These are phyloP conservation scores for Pistacia integerrima DNA, from an alignment of 345 rosid species.

Conservation along the genomic window DNA sequence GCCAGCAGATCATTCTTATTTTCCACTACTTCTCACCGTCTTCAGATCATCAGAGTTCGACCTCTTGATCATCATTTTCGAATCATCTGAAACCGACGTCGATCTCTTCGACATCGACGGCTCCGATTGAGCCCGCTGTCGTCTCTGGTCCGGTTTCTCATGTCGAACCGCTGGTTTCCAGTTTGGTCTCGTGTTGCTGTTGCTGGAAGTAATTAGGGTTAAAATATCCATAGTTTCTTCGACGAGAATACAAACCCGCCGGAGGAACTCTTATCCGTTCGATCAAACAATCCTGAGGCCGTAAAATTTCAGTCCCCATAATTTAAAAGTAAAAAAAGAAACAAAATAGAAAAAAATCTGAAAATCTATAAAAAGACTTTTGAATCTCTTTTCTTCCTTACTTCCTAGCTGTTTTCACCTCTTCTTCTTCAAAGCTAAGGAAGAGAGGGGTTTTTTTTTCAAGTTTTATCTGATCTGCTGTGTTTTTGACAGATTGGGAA, in stretches of 20 bases:
- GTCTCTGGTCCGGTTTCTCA: conserved; percentile 26
- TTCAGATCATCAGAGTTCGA: conserved; percentile 31
- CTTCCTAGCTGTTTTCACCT: not conserved
- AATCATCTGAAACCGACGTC: not conserved
- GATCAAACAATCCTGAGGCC: conserved; percentile 71
- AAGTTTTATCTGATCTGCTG: not conserved
- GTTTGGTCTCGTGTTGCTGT: conserved; percentile 30
- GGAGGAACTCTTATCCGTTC: conserved; percentile 52
- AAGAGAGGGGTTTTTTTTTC: not conserved
- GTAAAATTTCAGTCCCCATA: conserved; percentile 83
- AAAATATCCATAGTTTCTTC: conserved; percentile 41
- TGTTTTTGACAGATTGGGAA: not conserved
- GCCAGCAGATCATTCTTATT: conserved; percentile 19
- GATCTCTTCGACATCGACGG: conserved; percentile 37
- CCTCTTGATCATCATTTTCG: not conserved
- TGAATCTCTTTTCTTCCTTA: conserved; percentile 12
- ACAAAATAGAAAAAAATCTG: not conserved
- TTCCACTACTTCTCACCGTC: not conserved
- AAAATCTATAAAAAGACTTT: not conserved
- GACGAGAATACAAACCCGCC: conserved; percentile 37
- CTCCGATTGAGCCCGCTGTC: conserved; percentile 35
- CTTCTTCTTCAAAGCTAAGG: not conserved
- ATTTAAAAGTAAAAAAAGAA: not conserved
- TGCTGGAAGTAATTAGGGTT: conserved; percentile 6
- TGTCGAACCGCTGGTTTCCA: conserved; percentile 43